Evolutionary conservation across 805 yeast genomes (phyloP).

Genomic region (Metschnikowia similis): DNA sequence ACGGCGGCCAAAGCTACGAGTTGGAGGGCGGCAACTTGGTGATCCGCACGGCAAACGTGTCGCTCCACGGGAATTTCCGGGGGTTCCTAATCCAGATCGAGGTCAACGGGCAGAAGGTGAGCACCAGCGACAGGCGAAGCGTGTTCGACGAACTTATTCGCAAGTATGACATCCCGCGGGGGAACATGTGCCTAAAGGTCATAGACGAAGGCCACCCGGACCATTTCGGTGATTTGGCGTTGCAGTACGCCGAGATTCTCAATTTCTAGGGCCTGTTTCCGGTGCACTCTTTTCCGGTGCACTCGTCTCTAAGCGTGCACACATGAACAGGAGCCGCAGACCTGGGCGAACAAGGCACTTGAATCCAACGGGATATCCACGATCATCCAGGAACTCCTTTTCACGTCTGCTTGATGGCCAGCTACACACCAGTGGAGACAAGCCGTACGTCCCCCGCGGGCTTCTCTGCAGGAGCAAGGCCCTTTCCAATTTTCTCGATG

Average conservation of each 20-base stretch:
- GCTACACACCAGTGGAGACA: neutral
- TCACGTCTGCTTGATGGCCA: no score
- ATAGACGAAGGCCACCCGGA: slow-evolving; percentile 26
- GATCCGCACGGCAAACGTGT: slow-evolving; percentile 65
- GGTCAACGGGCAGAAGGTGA: slow-evolving; percentile 16
- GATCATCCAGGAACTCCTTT: no score
- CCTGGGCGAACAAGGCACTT: no score
- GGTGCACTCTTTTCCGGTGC: neutral
- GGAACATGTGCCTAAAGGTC: slow-evolving; percentile 30
- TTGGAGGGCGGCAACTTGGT: slow-evolving; percentile 49
- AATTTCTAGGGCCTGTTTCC: slow-evolving; percentile 26
- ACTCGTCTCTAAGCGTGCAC: neutral
- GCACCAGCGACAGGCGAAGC: slow-evolving; percentile 6
- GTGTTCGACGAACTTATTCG: slow-evolving; percentile 25
- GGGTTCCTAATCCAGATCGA: slow-evolving; percentile 65
- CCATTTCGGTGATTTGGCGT: slow-evolving; percentile 36
- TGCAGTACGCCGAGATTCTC: slow-evolving; percentile 39
- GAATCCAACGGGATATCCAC: no score
- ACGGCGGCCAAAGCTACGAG: slow-evolving; percentile 65
- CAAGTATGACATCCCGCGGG: slow-evolving; percentile 38
- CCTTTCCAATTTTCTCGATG: slow-evolving; percentile 9
- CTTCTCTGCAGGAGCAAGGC: neutral
- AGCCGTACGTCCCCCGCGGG: neutral
- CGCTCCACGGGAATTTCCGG: slow-evolving; percentile 68
- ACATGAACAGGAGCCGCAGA: neutral